Percentiles rank a stretch among this genome's conserved stretches.
Evolutionary conservation across 139 green algal genomes (phyloP).

Genomic region (Coccomyxa sp.): DNA sequence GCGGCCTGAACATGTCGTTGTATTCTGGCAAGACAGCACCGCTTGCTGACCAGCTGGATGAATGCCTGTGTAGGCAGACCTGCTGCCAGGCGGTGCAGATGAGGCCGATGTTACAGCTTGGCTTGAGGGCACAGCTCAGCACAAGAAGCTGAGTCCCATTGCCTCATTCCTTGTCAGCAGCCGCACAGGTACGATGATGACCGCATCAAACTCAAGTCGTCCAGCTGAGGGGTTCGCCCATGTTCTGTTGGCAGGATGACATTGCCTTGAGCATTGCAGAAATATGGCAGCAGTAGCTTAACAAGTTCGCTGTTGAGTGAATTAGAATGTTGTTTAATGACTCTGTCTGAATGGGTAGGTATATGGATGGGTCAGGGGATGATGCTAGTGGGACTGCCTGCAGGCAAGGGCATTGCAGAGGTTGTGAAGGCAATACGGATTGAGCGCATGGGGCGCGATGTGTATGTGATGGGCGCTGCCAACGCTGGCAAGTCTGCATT

Average conservation of each 20-base stretch:
- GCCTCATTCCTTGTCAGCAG: slow-evolving; percentile 66
- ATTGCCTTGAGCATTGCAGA: neutral
- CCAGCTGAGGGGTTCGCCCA: neutral
- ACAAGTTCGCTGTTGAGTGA: neutral
- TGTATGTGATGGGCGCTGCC: slow-evolving; percentile 91
- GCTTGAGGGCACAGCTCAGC: slow-evolving; percentile 50
- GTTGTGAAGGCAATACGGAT: neutral
- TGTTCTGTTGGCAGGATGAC: neutral
- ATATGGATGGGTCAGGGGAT: neutral
- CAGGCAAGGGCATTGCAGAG: slow-evolving; percentile 21
- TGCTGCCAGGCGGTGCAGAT: slow-evolving; percentile 73
- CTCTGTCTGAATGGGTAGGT: neutral
- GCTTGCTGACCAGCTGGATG: neutral
- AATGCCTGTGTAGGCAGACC: slow-evolving; percentile 45
- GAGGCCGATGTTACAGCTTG: slow-evolving; percentile 59
- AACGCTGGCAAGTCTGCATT: slow-evolving; percentile 98
- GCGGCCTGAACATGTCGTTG: neutral
- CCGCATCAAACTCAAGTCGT: neutral
- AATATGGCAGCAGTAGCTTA: neutral
- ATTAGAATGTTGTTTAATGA: neutral
- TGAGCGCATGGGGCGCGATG: slow-evolving; percentile 79
- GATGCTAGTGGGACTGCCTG: neutral
- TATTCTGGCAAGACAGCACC: neutral
- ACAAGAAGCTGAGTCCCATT: slow-evolving; percentile 66
- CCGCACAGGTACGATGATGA: slow-evolving; percentile 33